Percentiles rank a stretch among this genome's conserved stretches.
phyloP scores from a whole-genome alignment of 306 rosid genomes.

The Hippophae gyantsensis region DNA sequence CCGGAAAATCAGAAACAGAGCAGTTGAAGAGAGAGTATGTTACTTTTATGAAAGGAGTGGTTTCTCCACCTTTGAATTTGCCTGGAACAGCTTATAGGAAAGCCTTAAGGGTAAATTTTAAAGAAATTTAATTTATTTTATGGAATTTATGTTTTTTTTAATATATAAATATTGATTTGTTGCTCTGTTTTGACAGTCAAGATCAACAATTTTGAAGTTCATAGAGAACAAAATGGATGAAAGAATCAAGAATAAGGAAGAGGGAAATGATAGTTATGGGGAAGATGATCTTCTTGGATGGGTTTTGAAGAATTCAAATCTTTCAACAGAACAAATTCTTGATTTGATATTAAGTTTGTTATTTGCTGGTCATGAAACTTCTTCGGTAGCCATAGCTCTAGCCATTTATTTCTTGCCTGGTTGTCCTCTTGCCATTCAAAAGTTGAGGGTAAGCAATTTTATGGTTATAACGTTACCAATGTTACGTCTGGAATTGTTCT shows the following conservation, averaged over 20 bases:
- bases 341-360: constrained; percentile 82
- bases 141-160: neutral
- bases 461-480: no score
- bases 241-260: constrained; percentile 27
- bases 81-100: constrained; percentile 90
- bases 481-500: no score
- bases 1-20: constrained; percentile 77
- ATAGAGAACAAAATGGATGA: constrained; percentile 73
- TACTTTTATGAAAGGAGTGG: constrained; percentile 93
- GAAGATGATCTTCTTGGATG: constrained; percentile 86
- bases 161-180: neutral
- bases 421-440: constrained; percentile 59
- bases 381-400: constrained; percentile 80
- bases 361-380: constrained; percentile 97
- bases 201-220: constrained; percentile 70
- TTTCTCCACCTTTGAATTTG: constrained; percentile 74
- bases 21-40: constrained; percentile 68
- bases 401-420: constrained; percentile 69
- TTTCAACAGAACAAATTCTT: constrained; percentile 85
- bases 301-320: constrained; percentile 81
- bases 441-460: constrained; percentile 45
- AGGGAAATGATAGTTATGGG: constrained; percentile 29
- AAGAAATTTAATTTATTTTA: neutral
- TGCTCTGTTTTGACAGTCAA: constrained; percentile 39
- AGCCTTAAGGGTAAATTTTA: constrained; percentile 60